These are phyloP conservation scores for Phytophthora crassamura DNA, from an alignment of 352 stramenopile genomes.

Conservation along the genomic window DNA sequence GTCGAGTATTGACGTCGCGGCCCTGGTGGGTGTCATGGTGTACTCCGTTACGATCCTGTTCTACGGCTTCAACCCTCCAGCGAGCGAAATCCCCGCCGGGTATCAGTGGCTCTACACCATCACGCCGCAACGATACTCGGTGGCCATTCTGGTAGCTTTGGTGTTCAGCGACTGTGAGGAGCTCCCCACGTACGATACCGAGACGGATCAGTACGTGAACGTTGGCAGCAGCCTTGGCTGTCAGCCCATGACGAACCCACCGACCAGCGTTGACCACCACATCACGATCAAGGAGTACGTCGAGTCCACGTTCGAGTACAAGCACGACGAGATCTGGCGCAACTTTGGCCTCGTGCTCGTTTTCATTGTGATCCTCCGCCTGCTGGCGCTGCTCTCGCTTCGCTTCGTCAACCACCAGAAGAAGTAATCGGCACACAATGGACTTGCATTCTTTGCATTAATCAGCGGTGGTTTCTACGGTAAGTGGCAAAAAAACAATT, in stretches of 20 bases:
- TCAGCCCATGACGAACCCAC: slow-evolving; percentile 31
- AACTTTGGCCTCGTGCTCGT: slow-evolving; percentile 40
- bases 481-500: no score
- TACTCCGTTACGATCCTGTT: slow-evolving; percentile 58
- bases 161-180: slow-evolving; percentile 45
- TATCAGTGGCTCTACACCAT: slow-evolving; percentile 50
- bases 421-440: slow-evolving; percentile 8
- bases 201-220: slow-evolving; percentile 20
- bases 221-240: slow-evolving; percentile 33
- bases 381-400: slow-evolving; percentile 45
- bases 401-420: slow-evolving; percentile 55
- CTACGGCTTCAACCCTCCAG: slow-evolving; percentile 44
- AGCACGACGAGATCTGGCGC: slow-evolving; percentile 42
- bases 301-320: slow-evolving; percentile 44
- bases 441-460: no score
- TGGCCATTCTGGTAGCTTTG: slow-evolving; percentile 35
- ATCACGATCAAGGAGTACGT: slow-evolving; percentile 49
- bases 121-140: slow-evolving; percentile 33
- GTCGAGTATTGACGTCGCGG: slow-evolving; percentile 38
- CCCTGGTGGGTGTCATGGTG: slow-evolving; percentile 37
- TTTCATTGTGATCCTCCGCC: slow-evolving; percentile 44
- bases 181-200: slow-evolving; percentile 18
- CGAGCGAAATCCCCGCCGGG: slow-evolving; percentile 31
- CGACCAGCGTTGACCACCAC: slow-evolving; percentile 20
- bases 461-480: no score